Evolutionary conservation across 2,329 filamentous ascomycete genomes (phyloP).

Genomic region (Colletotrichum sublineola): DNA sequence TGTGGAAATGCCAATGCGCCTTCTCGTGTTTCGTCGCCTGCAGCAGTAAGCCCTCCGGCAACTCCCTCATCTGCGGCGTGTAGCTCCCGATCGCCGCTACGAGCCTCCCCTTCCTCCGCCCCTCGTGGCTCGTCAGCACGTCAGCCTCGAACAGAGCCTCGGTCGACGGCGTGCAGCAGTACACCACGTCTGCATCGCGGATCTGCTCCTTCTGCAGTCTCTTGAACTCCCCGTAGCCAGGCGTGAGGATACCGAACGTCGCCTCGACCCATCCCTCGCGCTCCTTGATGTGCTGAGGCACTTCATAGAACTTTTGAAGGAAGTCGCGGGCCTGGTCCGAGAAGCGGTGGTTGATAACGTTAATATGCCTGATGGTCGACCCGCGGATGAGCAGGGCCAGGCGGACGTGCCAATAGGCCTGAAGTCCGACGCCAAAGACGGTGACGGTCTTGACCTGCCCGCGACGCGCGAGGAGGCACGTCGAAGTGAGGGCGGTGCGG

Average conservation of each 20-base stretch:
- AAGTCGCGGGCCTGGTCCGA: constrained; percentile 67
- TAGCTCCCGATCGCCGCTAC: constrained; percentile 80
- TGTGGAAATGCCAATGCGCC: constrained; percentile 73
- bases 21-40: constrained; percentile 67
- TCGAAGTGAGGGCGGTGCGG: constrained; percentile 80
- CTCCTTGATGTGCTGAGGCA: constrained; percentile 60
- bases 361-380: constrained; percentile 79
- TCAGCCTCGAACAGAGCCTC: constrained; percentile 80
- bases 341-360: constrained; percentile 85
- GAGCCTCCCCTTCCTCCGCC: constrained; percentile 76
- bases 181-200: constrained; percentile 81
- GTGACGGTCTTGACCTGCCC: constrained; percentile 79
- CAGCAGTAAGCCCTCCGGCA: constrained; percentile 81
- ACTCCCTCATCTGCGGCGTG: constrained; percentile 81
- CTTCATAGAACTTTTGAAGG: constrained; percentile 61
- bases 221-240: constrained; percentile 75
- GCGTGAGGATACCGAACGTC: constrained; percentile 78
- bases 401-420: constrained; percentile 95
- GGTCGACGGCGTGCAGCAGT: constrained; percentile 86
- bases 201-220: constrained; percentile 79
- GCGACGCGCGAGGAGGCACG: constrained; percentile 75
- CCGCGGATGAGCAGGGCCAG: constrained; percentile 82
- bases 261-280: constrained; percentile 74
- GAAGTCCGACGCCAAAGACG: constrained; percentile 89
- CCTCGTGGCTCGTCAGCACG: constrained; percentile 80